Percentiles rank a stretch among this genome's conserved stretches.
Evolutionary conservation across 805 yeast genomes (phyloP).

Genomic region (Cyberlindnera americana): DNA sequence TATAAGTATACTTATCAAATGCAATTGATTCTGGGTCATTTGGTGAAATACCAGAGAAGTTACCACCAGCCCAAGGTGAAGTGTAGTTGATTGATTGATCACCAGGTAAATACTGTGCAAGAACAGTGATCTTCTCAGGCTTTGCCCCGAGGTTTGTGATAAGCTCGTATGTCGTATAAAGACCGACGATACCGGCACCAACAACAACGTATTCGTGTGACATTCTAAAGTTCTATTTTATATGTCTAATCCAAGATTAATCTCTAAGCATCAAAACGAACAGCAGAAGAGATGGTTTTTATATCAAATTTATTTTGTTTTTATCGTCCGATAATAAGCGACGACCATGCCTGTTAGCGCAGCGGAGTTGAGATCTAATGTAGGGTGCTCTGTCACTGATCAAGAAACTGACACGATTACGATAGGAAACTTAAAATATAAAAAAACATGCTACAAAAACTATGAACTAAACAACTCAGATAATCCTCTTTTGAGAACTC

Average conservation of each 20-base stretch:
- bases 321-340: neutral
- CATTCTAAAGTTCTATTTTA: neutral
- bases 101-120: conserved; percentile 73
- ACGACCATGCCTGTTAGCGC: neutral
- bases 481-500: conserved; percentile 12
- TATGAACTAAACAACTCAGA: too few relatives aligned
- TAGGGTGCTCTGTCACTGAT: too few relatives aligned
- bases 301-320: too few relatives aligned
- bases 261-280: too few relatives aligned
- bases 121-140: conserved; percentile 45
- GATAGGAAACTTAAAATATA: too few relatives aligned
- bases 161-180: conserved; percentile 55
- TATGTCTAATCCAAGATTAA: too few relatives aligned
- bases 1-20: conserved; percentile 57
- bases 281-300: too few relatives aligned
- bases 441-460: too few relatives aligned
- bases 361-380: conserved; percentile 2
- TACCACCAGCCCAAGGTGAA: conserved; percentile 79
- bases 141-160: conserved; percentile 38
- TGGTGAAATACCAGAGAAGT: conserved; percentile 59
- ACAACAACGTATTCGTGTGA: conserved; percentile 27
- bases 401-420: too few relatives aligned
- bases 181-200: conserved; percentile 66
- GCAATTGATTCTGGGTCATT: conserved; percentile 46
- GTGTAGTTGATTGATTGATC: conserved; percentile 72